Conservation (phyloP, 352 stramenopile genomes). For the Pythium vanterpoolii region DNA sequence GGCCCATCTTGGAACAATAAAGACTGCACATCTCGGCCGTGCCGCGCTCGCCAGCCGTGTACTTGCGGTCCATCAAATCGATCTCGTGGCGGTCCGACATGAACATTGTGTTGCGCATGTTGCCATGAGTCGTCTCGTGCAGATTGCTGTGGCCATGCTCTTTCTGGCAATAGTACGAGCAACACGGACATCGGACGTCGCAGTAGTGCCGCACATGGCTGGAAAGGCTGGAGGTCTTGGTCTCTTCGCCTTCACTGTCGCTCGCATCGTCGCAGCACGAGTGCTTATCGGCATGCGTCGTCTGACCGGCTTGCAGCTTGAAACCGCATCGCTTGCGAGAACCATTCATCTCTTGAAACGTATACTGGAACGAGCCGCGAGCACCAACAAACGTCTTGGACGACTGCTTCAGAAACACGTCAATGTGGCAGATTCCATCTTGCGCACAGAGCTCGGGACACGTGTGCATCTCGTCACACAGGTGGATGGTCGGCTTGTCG, state of each 20-base stretch:
- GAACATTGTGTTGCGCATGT: constrained; percentile 81
- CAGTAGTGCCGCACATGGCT: constrained; percentile 55
- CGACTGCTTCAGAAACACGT: constrained; percentile 68
- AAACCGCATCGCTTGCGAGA: constrained; percentile 55
- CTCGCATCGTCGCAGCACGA: constrained; percentile 35
- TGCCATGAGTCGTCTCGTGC: constrained; percentile 69
- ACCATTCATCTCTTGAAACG: constrained; percentile 79
- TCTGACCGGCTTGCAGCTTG: constrained; percentile 37
- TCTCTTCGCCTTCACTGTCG: constrained; percentile 14
- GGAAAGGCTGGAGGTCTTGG: not conserved
- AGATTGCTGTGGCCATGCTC: constrained; percentile 42
- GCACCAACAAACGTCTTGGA: constrained; percentile 58
- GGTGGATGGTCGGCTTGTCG: constrained; percentile 43
- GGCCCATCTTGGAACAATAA: constrained; percentile 79
- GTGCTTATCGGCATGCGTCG: constrained; percentile 46
- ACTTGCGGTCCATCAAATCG: constrained; percentile 71
- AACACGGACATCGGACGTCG: constrained; percentile 63
- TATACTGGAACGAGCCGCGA: constrained; percentile 63
- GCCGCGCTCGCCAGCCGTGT: constrained; percentile 54
- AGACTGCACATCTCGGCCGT: constrained; percentile 80
- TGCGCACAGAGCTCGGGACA: constrained; percentile 54
- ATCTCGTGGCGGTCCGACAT: constrained; percentile 50
- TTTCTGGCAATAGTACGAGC: constrained; percentile 75
- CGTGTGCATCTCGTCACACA: constrained; percentile 51
- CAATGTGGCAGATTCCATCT: constrained; percentile 59